Evolutionary conservation across 192 early-diverging fungal species (phyloP).

Genomic region (Pecoramyces ruminantium): DNA sequence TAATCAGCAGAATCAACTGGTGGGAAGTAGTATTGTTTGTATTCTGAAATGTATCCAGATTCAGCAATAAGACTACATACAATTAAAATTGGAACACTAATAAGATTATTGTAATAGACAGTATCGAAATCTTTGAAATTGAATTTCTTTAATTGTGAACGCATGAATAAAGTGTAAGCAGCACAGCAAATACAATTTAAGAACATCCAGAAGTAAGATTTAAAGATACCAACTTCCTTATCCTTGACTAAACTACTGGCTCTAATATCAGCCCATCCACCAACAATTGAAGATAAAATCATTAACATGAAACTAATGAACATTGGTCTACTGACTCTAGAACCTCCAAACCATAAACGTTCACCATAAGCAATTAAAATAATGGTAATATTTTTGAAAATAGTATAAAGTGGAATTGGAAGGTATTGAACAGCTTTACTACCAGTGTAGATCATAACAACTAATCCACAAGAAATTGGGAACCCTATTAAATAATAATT

Average conservation of each 20-base stretch:
- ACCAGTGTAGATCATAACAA: constrained; percentile 93
- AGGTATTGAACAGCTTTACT: constrained; percentile 85
- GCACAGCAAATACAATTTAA: constrained; percentile 81
- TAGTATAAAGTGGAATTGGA: constrained; percentile 84
- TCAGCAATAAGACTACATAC: constrained; percentile 8
- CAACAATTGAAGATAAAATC: constrained; percentile 5
- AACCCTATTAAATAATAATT: constrained; percentile 31
- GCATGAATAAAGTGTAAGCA: constrained; percentile 76
- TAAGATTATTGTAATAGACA: constrained; percentile 90
- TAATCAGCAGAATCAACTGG: constrained; percentile 6
- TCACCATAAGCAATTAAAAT: constrained; percentile 92
- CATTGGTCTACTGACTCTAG: constrained; percentile 3
- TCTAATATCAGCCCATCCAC: constrained; percentile 33
- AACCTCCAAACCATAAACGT: constrained; percentile 57
- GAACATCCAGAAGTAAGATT: constrained; percentile 79
- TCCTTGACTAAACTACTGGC: constrained; percentile 14
- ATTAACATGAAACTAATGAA: constrained; percentile 37
- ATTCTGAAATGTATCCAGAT: background rate
- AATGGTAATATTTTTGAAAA: constrained; percentile 98
- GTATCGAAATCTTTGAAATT: constrained; percentile 97
- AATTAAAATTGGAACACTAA: constrained; percentile 55
- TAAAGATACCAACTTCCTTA: constrained; percentile 3
- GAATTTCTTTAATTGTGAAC: constrained; percentile 70
- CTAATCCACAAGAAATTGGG: constrained; percentile 64
- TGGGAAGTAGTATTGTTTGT: constrained; percentile 1